A percentile compares a stretch with the other conserved stretches of the same genome.
phyloP scores from a whole-genome alignment of 108 stramenopile genomes.

The Cyclotella choctawhatcheeana region DNA sequence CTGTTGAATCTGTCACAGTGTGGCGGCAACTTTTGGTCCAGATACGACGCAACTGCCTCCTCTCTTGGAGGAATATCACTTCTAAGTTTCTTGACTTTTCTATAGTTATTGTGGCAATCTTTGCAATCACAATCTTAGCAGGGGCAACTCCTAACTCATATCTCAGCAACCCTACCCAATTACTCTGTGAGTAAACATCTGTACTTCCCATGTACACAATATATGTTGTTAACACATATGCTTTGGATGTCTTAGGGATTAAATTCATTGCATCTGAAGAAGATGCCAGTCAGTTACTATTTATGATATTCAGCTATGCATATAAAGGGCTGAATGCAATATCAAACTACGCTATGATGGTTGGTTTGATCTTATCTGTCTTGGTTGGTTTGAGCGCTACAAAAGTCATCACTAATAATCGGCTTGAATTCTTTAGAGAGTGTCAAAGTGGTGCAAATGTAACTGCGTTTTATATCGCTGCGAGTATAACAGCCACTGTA shows the following conservation, averaged over 20 bases:
- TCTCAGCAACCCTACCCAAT: background rate
- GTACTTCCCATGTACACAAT: too few species aligned
- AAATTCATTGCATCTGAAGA: background rate
- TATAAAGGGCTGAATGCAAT: background rate
- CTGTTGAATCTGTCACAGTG: conserved; percentile 13
- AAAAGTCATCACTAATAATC: conserved; percentile 39
- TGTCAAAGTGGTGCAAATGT: conserved; percentile 32
- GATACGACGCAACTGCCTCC: conserved; percentile 23
- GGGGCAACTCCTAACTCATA: conserved; percentile 21
- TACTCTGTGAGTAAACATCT: background rate
- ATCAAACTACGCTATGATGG: conserved; percentile 34
- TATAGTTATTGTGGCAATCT: conserved; percentile 42
- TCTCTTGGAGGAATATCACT: conserved; percentile 39
- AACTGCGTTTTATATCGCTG: conserved; percentile 53
- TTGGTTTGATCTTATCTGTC: conserved; percentile 47
- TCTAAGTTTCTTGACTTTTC: conserved; percentile 33
- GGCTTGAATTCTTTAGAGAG: conserved; percentile 61
- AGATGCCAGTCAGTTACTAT: conserved; percentile 20
- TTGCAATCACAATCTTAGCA: conserved; percentile 34
- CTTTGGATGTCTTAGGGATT: conserved; percentile 4
- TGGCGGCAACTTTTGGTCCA: conserved; percentile 36
- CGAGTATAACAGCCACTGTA: conserved; percentile 41
- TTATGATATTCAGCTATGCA: background rate
- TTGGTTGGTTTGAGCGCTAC: conserved; percentile 46
- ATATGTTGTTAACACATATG: too few species aligned